These are phyloP conservation scores for Themeda triandra DNA, from an alignment of 176 grass and related monocot species.

Conservation along the genomic window DNA sequence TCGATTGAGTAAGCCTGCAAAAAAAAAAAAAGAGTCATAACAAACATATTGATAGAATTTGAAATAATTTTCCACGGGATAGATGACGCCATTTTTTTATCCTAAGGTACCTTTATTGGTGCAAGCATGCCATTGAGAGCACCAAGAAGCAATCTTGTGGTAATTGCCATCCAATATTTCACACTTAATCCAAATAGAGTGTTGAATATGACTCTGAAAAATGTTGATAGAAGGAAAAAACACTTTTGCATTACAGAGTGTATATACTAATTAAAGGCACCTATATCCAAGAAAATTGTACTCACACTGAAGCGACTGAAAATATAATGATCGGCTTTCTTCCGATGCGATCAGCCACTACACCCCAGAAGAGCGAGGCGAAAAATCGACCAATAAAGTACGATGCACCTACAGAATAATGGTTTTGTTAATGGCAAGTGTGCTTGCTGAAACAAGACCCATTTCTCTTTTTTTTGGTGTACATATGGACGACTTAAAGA, in stretches of 20 bases:
- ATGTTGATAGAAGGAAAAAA: not conserved
- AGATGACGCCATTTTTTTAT: not conserved
- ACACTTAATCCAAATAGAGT: conserved; percentile 64
- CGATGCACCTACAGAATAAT: conserved; percentile 47
- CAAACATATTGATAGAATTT: not conserved
- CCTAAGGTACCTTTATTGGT: conserved; percentile 29
- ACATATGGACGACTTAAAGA: not conserved
- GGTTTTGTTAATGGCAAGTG: not conserved
- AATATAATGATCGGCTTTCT: conserved; percentile 69
- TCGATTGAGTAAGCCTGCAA: conserved; percentile 71
- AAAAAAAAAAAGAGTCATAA: not conserved
- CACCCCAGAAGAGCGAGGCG: conserved; percentile 58
- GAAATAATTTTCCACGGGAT: not conserved
- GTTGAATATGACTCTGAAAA: conserved; percentile 61
- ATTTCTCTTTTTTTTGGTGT: not conserved
- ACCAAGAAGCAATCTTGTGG: conserved; percentile 56
- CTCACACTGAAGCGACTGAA: conserved; percentile 66
- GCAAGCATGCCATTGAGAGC: conserved; percentile 67
- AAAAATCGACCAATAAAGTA: conserved; percentile 80
- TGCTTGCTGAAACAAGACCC: not conserved
- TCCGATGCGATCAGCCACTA: conserved; percentile 60
- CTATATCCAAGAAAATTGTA: not conserved
- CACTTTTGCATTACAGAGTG: not conserved
- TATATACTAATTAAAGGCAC: not conserved
- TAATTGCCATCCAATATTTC: conserved; percentile 76